A percentile compares a stretch with the other conserved stretches of the same genome.
These are phyloP conservation scores for Scopulariopsis brevicaulis DNA, from an alignment of 2,329 filamentous ascomycete species.

Conservation along the genomic window DNA sequence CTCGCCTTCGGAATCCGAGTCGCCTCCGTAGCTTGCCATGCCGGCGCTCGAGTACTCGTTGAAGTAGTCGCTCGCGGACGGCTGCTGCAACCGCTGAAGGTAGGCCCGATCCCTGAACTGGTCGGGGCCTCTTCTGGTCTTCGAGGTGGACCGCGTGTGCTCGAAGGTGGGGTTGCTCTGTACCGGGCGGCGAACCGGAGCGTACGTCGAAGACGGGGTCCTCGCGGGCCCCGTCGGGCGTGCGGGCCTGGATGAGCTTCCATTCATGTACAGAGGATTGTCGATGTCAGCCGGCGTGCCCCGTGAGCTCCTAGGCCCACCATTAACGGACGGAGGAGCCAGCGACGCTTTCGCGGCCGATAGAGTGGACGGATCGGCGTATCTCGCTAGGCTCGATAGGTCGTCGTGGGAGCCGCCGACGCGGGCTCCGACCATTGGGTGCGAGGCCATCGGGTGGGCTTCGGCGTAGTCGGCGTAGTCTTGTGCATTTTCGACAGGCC, in stretches of 20 bases:
- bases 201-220: conserved; percentile 72
- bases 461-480: conserved; percentile 26
- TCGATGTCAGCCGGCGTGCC: neutral
- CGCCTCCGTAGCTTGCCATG: conserved; percentile 49
- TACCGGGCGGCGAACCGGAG: conserved; percentile 27
- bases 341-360: conserved; percentile 25
- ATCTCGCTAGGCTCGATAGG: conserved; percentile 1
- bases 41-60: conserved; percentile 39
- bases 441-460: neutral
- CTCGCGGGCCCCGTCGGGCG: conserved; percentile 58
- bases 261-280: neutral
- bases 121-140: conserved; percentile 34
- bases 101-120: conserved; percentile 82
- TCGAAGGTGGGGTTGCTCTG: neutral
- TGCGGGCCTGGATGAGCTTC: conserved; percentile 4
- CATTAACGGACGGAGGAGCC: neutral
- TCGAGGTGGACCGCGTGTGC: conserved; percentile 33
- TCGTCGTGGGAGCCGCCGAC: conserved; percentile 1
- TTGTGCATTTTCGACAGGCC: conserved; percentile 20
- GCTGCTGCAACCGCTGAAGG: conserved; percentile 42
- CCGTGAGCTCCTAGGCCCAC: neutral
- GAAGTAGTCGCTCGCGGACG: neutral
- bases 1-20: conserved; percentile 83
- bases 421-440: neutral
- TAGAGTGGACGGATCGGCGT: neutral